Conservation (phyloP, 768 basidiomycete genomes). For the Russula sp. region DNA sequence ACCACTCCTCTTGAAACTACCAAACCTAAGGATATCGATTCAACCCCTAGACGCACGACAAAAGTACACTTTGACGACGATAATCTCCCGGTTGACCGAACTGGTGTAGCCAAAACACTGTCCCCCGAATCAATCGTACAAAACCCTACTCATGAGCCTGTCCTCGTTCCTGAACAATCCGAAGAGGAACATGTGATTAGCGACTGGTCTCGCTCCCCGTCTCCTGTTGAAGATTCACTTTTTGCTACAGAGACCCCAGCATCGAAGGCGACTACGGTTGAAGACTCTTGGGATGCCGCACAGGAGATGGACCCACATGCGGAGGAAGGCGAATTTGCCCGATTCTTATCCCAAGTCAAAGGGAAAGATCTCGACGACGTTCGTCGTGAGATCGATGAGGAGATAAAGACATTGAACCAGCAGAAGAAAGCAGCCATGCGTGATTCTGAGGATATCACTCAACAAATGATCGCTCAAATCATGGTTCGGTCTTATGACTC, state of each 20-base stretch:
- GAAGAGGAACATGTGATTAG: conserved; percentile 34
- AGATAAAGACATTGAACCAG: conserved; percentile 76
- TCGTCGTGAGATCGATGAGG: conserved; percentile 85
- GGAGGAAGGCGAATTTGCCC: conserved; percentile 88
- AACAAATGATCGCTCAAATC: conserved; percentile 89
- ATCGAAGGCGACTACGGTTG: conserved; percentile 36
- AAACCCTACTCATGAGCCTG: background rate
- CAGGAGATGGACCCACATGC: conserved; percentile 77
- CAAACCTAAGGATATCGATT: background rate
- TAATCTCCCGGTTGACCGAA: background rate
- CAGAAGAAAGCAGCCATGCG: conserved; percentile 87
- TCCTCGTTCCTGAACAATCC: background rate
- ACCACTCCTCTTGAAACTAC: background rate
- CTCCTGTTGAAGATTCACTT: conserved; percentile 34
- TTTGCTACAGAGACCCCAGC: conserved; percentile 11
- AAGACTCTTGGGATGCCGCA: conserved; percentile 73
- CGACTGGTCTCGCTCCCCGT: conserved; percentile 43
- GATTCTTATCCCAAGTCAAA: conserved; percentile 88
- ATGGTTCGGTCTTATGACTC: conserved; percentile 41
- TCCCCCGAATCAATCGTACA: background rate
- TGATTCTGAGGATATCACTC: conserved; percentile 92
- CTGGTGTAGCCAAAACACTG: background rate
- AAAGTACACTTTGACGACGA: conserved; percentile 20
- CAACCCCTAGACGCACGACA: conserved; percentile 5
- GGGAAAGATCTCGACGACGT: conserved; percentile 80